Conservation (phyloP, 208 protist species). For the Acanthamoeba castellanii region DNA sequence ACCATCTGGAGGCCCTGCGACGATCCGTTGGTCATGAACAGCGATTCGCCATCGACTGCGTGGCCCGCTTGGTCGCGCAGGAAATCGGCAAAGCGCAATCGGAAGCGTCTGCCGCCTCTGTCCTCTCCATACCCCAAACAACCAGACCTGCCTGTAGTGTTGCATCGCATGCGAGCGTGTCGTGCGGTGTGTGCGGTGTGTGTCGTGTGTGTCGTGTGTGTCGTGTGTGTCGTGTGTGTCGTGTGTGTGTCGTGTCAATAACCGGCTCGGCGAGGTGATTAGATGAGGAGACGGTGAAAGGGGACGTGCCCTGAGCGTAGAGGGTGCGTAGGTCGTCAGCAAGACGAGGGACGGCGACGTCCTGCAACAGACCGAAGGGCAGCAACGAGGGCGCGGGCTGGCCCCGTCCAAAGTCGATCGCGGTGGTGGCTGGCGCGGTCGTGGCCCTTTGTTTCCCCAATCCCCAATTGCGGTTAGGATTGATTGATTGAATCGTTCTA, state of each 20-base stretch:
- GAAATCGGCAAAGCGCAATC: neutral
- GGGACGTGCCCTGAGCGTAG: neutral
- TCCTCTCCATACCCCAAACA: slow-evolving; percentile 44
- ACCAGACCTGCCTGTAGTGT: neutral
- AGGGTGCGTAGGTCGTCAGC: neutral
- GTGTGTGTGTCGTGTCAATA: no score
- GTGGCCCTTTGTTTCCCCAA: no score
- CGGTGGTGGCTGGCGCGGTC: neutral
- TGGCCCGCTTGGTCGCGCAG: neutral
- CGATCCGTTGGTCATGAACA: slow-evolving; percentile 62
- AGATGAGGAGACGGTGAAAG: neutral
- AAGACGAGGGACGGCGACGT: neutral
- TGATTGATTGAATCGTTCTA: no score
- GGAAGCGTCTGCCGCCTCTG: neutral
- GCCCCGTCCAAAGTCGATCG: slow-evolving; percentile 44
- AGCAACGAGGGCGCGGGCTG: slow-evolving; percentile 11
- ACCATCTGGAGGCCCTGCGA: slow-evolving; percentile 61
- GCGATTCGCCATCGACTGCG: neutral
- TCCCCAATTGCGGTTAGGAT: no score
- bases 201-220: no score
- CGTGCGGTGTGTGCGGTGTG: no score
- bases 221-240: no score
- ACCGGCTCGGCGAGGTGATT: neutral
- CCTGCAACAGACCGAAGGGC: neutral
- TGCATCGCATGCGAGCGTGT: no score